Conservation (phyloP, 139 green algal genomes). For the Auxenochlorella pyrenoidosa region DNA sequence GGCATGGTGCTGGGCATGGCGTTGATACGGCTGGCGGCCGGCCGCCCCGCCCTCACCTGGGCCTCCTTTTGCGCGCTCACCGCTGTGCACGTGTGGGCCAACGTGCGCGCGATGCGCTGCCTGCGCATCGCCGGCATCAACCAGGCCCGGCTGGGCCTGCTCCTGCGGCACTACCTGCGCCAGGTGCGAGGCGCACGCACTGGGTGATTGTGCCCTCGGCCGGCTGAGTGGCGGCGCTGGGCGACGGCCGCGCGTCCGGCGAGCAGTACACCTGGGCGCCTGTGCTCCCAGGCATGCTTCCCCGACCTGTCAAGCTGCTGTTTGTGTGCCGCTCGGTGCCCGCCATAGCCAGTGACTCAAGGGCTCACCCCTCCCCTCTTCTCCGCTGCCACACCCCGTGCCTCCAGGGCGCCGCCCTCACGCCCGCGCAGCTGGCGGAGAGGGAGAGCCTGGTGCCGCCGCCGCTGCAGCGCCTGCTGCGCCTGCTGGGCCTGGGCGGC, state of each 20-base stretch:
- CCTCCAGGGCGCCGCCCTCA: conserved; percentile 34
- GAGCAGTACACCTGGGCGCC: too few species aligned
- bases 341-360: too few species aligned
- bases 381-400: not conserved
- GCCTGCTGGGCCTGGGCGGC: not conserved
- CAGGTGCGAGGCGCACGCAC: not conserved
- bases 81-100: conserved; percentile 79
- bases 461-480: conserved; percentile 32
- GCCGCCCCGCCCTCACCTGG: conserved; percentile 19
- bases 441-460: conserved; percentile 58
- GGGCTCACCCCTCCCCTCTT: too few species aligned
- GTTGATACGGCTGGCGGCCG: conserved; percentile 48
- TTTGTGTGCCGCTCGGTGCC: too few species aligned
- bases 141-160: conserved; percentile 58
- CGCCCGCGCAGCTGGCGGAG: conserved; percentile 30
- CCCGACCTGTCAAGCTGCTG: too few species aligned
- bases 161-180: conserved; percentile 57
- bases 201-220: too few species aligned
- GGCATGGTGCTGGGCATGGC: conserved; percentile 86
- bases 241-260: too few species aligned
- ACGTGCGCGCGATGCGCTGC: conserved; percentile 79
- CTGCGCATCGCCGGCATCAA: conserved; percentile 84
- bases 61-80: conserved; percentile 41
- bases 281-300: too few species aligned
- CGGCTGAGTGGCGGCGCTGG: too few species aligned